A percentile compares a stretch with the other conserved stretches of the same genome.
Evolutionary conservation across 2,329 filamentous ascomycete species (phyloP).

Genomic region (Myriosclerotinia curreyana): DNA sequence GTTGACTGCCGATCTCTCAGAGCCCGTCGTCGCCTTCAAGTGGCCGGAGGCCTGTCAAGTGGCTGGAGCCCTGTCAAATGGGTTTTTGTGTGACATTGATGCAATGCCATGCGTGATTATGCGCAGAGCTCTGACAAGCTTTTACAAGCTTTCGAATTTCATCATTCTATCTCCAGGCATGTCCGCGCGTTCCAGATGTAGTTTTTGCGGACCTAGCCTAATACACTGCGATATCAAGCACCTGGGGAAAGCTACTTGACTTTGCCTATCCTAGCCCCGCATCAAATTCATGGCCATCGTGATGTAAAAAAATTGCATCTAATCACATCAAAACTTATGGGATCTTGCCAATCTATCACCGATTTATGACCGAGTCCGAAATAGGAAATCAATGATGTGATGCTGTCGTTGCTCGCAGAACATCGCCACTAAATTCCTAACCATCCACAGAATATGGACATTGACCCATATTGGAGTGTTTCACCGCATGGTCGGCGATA

Average conservation of each 20-base stretch:
- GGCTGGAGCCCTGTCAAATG: background rate
- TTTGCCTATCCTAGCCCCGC: background rate
- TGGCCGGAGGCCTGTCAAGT: background rate
- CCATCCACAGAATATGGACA: background rate
- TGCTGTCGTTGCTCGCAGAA: background rate
- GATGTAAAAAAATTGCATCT: background rate
- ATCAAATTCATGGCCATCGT: background rate
- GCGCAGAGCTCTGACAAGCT: background rate
- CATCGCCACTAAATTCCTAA: constrained; percentile 1
- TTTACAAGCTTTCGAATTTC: too few relatives aligned
- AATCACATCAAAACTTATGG: background rate
- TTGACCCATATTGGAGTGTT: background rate
- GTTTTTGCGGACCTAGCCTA: background rate
- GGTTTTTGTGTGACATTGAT: background rate
- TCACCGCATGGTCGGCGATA: background rate
- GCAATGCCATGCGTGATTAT: constrained; percentile 3
- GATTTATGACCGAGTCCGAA: constrained; percentile 11
- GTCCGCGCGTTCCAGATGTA: background rate
- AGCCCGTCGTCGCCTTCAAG: background rate
- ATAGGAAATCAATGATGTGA: background rate
- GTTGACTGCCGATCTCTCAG: background rate
- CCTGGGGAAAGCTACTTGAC: background rate
- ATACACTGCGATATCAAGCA: background rate
- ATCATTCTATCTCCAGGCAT: background rate
- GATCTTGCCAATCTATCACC: constrained; percentile 8